These are phyloP conservation scores for Botrytis porri DNA, from an alignment of 2,329 filamentous ascomycete species.

Conservation along the genomic window DNA sequence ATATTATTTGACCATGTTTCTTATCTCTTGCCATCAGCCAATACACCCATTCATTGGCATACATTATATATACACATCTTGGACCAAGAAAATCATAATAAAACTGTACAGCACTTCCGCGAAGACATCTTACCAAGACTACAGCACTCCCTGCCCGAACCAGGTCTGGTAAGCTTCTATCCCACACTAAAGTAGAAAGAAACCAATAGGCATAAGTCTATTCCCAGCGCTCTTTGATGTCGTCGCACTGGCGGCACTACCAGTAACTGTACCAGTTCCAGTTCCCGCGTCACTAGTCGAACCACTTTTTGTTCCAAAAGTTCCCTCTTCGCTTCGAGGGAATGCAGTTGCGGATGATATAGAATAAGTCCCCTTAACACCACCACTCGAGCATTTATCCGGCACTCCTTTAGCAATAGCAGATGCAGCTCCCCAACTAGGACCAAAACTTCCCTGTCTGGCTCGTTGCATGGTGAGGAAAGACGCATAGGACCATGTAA, in stretches of 20 bases:
- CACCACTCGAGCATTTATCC: conserved; percentile 5
- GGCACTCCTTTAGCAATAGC: conserved; percentile 37
- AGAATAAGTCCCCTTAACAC: neutral
- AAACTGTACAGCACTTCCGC: neutral
- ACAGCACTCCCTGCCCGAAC: neutral
- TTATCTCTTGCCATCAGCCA: neutral
- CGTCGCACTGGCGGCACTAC: neutral
- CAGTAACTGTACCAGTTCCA: neutral
- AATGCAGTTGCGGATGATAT: neutral
- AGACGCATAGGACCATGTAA: conserved; percentile 72
- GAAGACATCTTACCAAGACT: neutral
- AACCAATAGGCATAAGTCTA: neutral
- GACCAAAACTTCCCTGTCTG: conserved; percentile 51
- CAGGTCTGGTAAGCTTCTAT: neutral
- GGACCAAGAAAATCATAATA: neutral
- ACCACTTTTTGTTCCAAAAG: conserved; percentile 1
- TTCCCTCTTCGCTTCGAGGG: conserved; percentile 7
- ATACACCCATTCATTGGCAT: neutral
- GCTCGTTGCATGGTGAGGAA: conserved; percentile 61
- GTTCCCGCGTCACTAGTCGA: neutral
- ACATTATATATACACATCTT: neutral
- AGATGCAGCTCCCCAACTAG: conserved; percentile 50
- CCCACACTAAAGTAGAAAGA: neutral
- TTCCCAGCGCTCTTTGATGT: conserved; percentile 14
- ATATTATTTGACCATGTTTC: neutral